Evolutionary conservation across 2,329 filamentous ascomycete genomes (phyloP), one percentile per base, ranked within the genome.

Genomic region (Fusarium transvaalense): DNA sequence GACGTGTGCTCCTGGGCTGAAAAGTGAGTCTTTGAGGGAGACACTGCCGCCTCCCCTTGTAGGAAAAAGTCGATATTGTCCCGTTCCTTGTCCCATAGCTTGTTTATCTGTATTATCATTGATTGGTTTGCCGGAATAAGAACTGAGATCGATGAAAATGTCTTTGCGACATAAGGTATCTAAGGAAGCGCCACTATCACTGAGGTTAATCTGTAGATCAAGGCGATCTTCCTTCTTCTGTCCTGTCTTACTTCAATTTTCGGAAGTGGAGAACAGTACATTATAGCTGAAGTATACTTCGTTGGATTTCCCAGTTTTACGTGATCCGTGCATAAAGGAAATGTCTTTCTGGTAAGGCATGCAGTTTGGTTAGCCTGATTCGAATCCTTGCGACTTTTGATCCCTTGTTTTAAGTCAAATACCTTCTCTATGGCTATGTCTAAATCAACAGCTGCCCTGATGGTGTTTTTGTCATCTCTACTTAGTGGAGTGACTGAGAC

Each of bases 191-290:
- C 42, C 42, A 46, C 42, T 32, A 32, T 46, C 5, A 17, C 15
- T 3, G 4, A 31, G 19, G 13, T 46, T 6, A 31, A 46, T 19
- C n/a, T 32, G 12, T 19, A n/a, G n/a, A n/a, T n/a, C 6, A 21
- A 21, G 21, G 6, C 19, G 14, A 9, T 1, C 2, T 9, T 21
- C 4, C 19, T 39, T 21, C 6, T 14, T 39, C 9, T 21, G 1
- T 21, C 4, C 0, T 21, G 12, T 2, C 9, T 2, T 14, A 5
- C 12, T 39, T 0, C 5, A 38, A 21, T 21, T 10, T 13, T 3
- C 21, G 6, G 3, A 5, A 9, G 34, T 21, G 21, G 6, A 21
- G 3, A 21, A 12, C 37, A 7, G 6, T 1, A 38, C 2, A 14
- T 21, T 8, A 5, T 5, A 21, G 37, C 37, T 38, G 10, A 38